Conservation (phyloP, 768 basidiomycete genomes). For the Amanita pallidorosea region DNA sequence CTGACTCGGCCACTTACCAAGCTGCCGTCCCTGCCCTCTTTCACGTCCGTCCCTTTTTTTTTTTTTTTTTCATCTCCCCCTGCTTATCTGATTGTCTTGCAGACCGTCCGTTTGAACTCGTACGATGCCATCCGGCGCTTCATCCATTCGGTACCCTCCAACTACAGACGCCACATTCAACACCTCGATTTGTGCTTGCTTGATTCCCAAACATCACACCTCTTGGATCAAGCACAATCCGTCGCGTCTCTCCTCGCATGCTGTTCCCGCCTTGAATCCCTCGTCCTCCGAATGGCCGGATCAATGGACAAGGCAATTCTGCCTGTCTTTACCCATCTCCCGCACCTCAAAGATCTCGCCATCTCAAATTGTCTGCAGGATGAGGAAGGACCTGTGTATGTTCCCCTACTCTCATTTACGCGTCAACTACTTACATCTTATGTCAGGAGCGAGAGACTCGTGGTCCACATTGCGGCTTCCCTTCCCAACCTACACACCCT, state of each 20-base stretch:
- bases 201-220: not conserved
- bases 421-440: slow-evolving; percentile 2
- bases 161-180: slow-evolving; percentile 41
- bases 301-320: slow-evolving; percentile 39
- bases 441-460: slow-evolving; percentile 55
- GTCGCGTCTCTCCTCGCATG: slow-evolving; percentile 39
- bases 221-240: slow-evolving; percentile 27
- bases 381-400: slow-evolving; percentile 31
- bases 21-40: slow-evolving; percentile 51
- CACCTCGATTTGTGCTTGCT: slow-evolving; percentile 38
- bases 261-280: slow-evolving; percentile 34
- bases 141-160: slow-evolving; percentile 42
- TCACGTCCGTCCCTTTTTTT: slow-evolving; percentile 31
- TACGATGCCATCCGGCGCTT: slow-evolving; percentile 40
- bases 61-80: too few relatives aligned
- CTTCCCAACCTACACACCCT: slow-evolving; percentile 45
- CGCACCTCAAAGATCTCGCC: slow-evolving; percentile 31
- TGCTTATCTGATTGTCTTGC: slow-evolving; percentile 10
- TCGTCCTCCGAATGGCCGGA: slow-evolving; percentile 37
- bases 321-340: slow-evolving; percentile 33
- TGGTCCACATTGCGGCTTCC: slow-evolving; percentile 56
- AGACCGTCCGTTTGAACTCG: slow-evolving; percentile 40
- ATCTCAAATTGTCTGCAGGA: slow-evolving; percentile 38
- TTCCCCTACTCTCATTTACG: slow-evolving; percentile 9
- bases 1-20: slow-evolving; percentile 38